Conservation (phyloP, 331 rosid species). For the Pyrus hybrid region DNA sequence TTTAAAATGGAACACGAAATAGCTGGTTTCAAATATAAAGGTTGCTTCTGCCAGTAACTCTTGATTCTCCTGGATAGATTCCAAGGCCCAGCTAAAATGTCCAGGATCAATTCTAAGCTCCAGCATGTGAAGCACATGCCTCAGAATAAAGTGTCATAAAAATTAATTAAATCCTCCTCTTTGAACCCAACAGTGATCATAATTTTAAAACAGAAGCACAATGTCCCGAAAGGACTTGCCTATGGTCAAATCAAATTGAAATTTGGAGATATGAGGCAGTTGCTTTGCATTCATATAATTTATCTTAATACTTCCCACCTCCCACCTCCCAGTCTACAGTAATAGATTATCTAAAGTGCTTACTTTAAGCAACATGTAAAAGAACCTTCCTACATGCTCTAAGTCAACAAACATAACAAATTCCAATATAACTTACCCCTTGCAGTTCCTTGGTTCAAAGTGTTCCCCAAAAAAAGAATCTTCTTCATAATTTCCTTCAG, state of each 20-base stretch:
- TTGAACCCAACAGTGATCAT: no score
- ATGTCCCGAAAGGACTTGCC: no score
- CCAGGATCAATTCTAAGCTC: no score
- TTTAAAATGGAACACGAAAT: neutral
- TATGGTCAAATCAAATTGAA: no score
- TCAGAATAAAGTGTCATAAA: no score
- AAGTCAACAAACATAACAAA: neutral
- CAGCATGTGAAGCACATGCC: no score
- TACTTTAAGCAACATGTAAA: neutral
- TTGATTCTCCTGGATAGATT: neutral
- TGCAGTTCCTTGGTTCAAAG: constrained; percentile 97
- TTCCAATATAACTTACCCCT: constrained; percentile 51
- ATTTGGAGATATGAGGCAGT: no score
- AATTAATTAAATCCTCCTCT: no score
- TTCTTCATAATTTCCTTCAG: constrained; percentile 88
- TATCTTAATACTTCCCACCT: constrained; percentile 1
- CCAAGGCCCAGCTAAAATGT: no score
- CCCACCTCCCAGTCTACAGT: neutral
- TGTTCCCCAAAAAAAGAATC: constrained; percentile 85
- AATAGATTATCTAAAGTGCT: neutral
- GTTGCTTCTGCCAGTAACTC: neutral
- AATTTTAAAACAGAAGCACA: no score
- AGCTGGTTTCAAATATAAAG: neutral
- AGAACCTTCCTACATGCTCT: neutral
- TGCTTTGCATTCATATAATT: neutral